Evolutionary conservation across 192 early-diverging fungal species (phyloP), one percentile per base, ranked within the genome.

Genomic region (Thoreauomyces humboldtii): DNA sequence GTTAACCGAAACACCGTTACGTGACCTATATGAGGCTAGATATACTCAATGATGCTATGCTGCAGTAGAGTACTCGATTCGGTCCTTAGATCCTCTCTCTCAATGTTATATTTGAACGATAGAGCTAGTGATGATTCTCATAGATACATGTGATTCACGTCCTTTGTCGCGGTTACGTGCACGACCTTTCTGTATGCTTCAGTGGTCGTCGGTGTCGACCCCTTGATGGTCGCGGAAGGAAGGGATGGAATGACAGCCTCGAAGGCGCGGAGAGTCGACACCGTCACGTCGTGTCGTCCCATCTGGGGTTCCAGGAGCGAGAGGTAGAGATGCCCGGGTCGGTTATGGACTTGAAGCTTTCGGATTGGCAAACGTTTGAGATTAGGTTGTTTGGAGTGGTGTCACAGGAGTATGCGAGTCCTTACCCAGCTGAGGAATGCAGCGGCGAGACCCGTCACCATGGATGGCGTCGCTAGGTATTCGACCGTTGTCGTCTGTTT

Each of bases 341-440:
- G 29, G 5, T 28, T 2, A 5, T 29, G 50, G 6, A 28, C 27
- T 27, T 52, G 25, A 4, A 52, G 50, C 38, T 41, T 41, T 9
- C n/a, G 38, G 38, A 41, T 41, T n/a, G 11, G n/a, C 38, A n/a
- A 41, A 12, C n/a, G 11, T 12, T 41, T 41, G 38, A n/a, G n/a
- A 41, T 41, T n/a, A 12, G 38, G n/a, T 41, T 9, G 9, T 41
- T 41, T n/a, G 38, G n/a, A n/a, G n/a, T n/a, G n/a, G n/a, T n/a
- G n/a, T n/a, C n/a, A n/a, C n/a, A n/a, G n/a, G n/a, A n/a, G n/a
- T n/a, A n/a, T n/a, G n/a, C n/a, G n/a, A n/a, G n/a, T n/a, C n/a
- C 38, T 41, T 41, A 41, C 38, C 50, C 50, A 52, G 21, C 4
- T 52, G 27, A 52, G 32, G 50, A 52, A 52, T 2, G 50, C 50